Evolutionary conservation across 2,329 filamentous ascomycete genomes (phyloP), one percentile per base, ranked within the genome.

Genomic region (Colletotrichum sp.): DNA sequence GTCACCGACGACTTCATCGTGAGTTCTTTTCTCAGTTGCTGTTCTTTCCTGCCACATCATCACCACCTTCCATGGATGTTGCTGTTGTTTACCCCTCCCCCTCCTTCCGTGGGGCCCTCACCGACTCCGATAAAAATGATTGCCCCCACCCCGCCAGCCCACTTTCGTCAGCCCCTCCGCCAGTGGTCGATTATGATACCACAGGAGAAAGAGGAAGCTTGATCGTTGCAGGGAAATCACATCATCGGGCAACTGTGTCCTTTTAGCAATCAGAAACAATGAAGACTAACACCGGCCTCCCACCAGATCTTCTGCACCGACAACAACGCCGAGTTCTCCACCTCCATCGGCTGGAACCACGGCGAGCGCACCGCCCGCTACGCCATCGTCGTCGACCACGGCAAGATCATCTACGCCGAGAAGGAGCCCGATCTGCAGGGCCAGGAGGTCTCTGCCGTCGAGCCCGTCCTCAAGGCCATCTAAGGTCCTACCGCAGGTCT

Each of bases 351-450:
- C 84, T 98, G 95, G 95, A 91, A 90, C 78, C 88, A 91, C 63
- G 94, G 93, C 76, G 93, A 95, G 82, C 91, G 95, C 79, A 96
- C 94, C 79, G 92, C 91, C 78, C 91, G 95, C 78, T 98, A 95
- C 88, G 95, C 94, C 81, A 91, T 98, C 84, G 88, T 96, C 81
- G 87, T 98, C 80, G 95, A 96, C 87, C 89, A 98, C 85, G 95
- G 95, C 85, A 96, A 95, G 89, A 90, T 98, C 81, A 89, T 88
- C 82, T 98, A 98, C 85, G 94, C 95, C 76, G 94, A 94, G 86
- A 93, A 91, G 81, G 95, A 98, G 88, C 84, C 86, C 30, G 90
- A 87, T 72, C 82, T 82, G 69, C 86, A 85, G 67, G 85, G 83
- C 80, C 87, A 88, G 71, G 86, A 86, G 75, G 84, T 86, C 77